Conservation (phyloP, 2,329 filamentous ascomycete genomes). For the Fusarium fujikuroi region DNA sequence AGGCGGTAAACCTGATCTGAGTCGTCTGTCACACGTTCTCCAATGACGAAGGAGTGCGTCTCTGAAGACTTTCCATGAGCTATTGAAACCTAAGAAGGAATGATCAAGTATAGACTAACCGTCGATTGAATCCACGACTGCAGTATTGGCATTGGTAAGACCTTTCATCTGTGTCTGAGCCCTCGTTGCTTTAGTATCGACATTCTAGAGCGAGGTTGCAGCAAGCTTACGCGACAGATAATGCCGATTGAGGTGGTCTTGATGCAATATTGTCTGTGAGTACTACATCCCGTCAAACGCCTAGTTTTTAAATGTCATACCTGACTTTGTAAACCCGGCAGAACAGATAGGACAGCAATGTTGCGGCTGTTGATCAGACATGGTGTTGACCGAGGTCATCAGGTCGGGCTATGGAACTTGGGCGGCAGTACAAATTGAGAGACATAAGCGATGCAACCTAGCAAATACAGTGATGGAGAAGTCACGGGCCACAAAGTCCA, state of each 20-base stretch:
- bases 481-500: not conserved
- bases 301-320: not conserved
- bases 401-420: not conserved
- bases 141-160: constrained; percentile 2
- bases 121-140: constrained; percentile 6
- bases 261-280: not conserved
- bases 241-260: not conserved
- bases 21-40: constrained; percentile 5
- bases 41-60: constrained; percentile 24
- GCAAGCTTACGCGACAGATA: not conserved
- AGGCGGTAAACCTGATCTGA: not conserved
- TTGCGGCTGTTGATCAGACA: not conserved
- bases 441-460: not conserved
- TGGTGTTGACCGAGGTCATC: not conserved
- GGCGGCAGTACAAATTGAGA: not conserved
- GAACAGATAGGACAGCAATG: not conserved
- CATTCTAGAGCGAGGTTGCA: not conserved
- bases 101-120: not conserved
- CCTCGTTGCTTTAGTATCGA: not conserved
- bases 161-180: not conserved
- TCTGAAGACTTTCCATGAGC: not conserved
- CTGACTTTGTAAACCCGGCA: not conserved
- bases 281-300: too few species aligned
- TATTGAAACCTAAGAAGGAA: not conserved
- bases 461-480: too few species aligned